Evolutionary conservation across 352 stramenopile genomes (phyloP), one percentile per base, ranked within the genome.

Genomic region (Blastocystis sp.): DNA sequence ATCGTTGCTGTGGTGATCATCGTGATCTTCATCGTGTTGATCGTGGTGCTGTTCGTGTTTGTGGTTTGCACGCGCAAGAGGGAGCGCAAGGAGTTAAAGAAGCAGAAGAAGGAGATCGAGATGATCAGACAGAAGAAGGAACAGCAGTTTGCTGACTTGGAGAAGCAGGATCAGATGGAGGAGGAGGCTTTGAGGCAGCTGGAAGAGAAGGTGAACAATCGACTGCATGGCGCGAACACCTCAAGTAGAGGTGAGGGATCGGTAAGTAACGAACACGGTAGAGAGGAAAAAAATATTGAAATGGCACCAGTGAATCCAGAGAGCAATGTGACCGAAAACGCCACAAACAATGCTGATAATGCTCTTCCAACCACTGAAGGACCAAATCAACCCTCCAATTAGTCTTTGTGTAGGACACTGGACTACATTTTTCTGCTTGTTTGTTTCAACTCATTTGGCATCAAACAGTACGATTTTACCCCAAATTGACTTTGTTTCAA

Each of bases 121-220:
- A 85, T 85, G 73, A 34, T 45, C 8, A 66, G 53, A 30, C 73
- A 85, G 73, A 37, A n/a, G 9, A 9, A 18, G 20, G 56, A 65
- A n/a, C n/a, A 43, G 50, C 24, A 66, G n/a, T 47, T 65, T 5
- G 5, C 6, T 5, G 73, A 66, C 11, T 65, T 66, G 73, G 73
- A 85, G 73, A 68, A 66, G 73, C 45, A 47, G n/a, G 73, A 85
- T 30, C 45, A 18, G 54, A 30, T 34, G 39, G 73, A 85, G 50
- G 50, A 85, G 73, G 50, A 5, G 34, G 69, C 62, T 5, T n/a
- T 81, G 43, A 7, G 53, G 56, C 24, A 68, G 56, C 24, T 66
- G 73, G 73, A 85, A 30, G 24, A 66, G 50, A 20, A 68, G 26
- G 13, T 50, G 73, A 43, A 68, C 26, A 37, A 43, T 3, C 24